These are phyloP conservation scores for Penicillium cinerascens DNA, from an alignment of 495 filamentous ascomycete genomes.

Conservation along the genomic window DNA sequence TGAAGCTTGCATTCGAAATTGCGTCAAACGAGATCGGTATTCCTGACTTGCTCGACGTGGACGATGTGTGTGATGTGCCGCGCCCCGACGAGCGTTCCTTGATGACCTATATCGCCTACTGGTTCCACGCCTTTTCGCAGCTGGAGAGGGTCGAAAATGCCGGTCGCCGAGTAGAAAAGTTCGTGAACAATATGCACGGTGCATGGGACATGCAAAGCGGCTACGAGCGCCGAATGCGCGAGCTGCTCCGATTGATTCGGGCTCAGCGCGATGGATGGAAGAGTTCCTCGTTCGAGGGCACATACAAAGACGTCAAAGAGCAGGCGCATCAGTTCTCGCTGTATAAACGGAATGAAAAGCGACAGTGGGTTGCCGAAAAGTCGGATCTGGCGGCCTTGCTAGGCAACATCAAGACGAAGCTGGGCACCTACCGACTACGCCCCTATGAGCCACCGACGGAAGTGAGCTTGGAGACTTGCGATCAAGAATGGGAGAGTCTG, in stretches of 20 bases:
- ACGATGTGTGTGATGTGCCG: constrained; percentile 95
- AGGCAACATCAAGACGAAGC: constrained; percentile 98
- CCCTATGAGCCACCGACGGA: constrained; percentile 86
- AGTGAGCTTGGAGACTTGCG: constrained; percentile 72
- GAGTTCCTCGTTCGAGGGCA: constrained; percentile 77
- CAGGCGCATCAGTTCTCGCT: constrained; percentile 75
- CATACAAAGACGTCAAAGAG: constrained; percentile 88
- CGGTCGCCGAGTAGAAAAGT: constrained; percentile 93
- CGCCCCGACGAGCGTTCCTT: constrained; percentile 93
- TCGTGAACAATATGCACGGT: constrained; percentile 98
- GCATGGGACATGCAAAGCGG: constrained; percentile 99
- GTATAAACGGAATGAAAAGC: constrained; percentile 86
- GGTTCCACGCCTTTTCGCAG: constrained; percentile 99
- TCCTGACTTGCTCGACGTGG: constrained; percentile 90
- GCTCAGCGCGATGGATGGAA: constrained; percentile 73
- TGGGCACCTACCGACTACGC: constrained; percentile 87
- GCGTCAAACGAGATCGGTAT: constrained; percentile 96
- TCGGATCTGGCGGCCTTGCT: constrained; percentile 87
- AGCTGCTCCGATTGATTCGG: constrained; percentile 68
- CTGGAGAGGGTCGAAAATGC: constrained; percentile 98
- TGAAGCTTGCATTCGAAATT: constrained; percentile 95
- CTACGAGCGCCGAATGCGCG: constrained; percentile 85
- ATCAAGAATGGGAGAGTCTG: constrained; percentile 74
- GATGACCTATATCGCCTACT: constrained; percentile 99
- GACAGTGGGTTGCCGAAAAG: constrained; percentile 96